Evolutionary conservation across 768 basidiomycete genomes (phyloP), one percentile per base, ranked within the genome.

Genomic region (Inosperma sp.): DNA sequence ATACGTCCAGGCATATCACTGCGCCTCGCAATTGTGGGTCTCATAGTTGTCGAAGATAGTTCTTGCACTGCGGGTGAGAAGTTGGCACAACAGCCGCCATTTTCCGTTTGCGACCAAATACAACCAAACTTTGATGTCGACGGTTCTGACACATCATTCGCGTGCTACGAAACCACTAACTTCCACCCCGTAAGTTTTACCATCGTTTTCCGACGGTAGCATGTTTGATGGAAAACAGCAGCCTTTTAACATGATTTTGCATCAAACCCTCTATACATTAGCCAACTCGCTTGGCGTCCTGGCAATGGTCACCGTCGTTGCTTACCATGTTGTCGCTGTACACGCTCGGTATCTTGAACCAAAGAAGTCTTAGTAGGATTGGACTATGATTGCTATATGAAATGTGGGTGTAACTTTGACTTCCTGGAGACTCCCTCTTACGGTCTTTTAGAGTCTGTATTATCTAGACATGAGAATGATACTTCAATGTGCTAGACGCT

Each of bases 291-390:
- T 94, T 14, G 93, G 93, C 30, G 74, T 84, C 30, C 73, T 89
- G 46, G 88, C 94, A 23, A 92, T 97, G 85, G 61, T 91, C 57
- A 83, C 88, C 5, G 86, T 93, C 49, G 84, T 97, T 48, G 79
- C 82, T 40, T 96, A 94, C 68, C 94, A 97, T 71, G 81, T 95
- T 60, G 73, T 97, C 44, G 85, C 89, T 27, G 90, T 95, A 54
- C 94, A 94, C 60, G 81, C 82, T 17, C 62, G 65, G 54, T 77
- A 63, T 63, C 65, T 66, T 52, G 64, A 59, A 53, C 56, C 56
- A 34, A 54, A 54, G 40, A 58, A 65, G 51, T 49, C 48, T 33
- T 59, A 60, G 17, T 59, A 52, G 51, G 13, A 10, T 16, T 46
- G 6, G 17, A 10, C 7, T 46, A 33, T 46, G 31, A 34, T n/a